Evolutionary conservation across 129 eudicot genomes (phyloP), one percentile per base, ranked within the genome.

Genomic region (Flaveria ramosissima): DNA sequence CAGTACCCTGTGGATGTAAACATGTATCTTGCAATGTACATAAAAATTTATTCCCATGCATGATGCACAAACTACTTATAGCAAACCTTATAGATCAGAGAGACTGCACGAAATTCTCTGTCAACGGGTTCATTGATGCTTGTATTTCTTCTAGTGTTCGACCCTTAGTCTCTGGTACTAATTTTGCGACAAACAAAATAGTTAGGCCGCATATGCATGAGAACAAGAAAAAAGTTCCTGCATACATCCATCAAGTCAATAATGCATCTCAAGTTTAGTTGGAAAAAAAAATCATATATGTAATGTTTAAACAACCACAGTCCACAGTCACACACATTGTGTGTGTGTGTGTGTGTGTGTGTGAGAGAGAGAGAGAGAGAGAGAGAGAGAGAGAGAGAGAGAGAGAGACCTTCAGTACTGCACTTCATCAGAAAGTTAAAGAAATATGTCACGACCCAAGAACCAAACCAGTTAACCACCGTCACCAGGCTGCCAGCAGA

Each of bases 401-500:
- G 77, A 42, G 77, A 30, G 51, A 50, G 0, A 90, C 96, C 98
- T 84, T 85, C 90, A 12, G 92, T 83, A 81, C 92, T 93, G 90
- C 85, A 91, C 50, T 73, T 47, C 84, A 84, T 82, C 12, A 93
- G 77, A 80, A 93, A 91, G 84, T 90, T 88, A 69, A 90, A 90
- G 48, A 90, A 76, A 78, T 80, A 93, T 1, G 98, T 87, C 79
- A 93, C 76, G 11, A 91, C 81, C 98, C 97, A 93, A 17, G 96
- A 80, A 52, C 97, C 93, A 27, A 90, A 81, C 98, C 98, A 93
- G 82, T 89, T 93, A 7, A 93, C 88, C 39, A 89, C 89, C 5
- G 96, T 89, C 78, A 93, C 98, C 1, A 93, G 87, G 74, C 97
- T 91, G 36, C 98, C 98, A 75, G 96, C 98, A 48, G 84, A 70